Evolutionary conservation across 345 rosid species (phyloP).

Genomic region (Hibiscus syriacus): DNA sequence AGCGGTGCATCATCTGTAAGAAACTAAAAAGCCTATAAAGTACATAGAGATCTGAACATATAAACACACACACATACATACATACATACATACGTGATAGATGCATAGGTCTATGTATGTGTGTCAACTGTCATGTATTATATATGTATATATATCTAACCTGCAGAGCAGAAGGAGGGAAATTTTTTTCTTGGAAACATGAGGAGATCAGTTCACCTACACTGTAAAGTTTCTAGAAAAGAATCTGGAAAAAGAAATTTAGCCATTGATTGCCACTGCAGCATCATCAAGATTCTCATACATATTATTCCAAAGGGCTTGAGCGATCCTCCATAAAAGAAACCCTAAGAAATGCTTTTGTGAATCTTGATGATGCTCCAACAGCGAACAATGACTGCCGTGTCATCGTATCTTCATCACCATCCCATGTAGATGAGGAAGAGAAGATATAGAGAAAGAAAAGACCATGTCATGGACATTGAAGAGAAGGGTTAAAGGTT

Average conservation of each 20-base stretch:
- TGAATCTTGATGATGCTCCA: conserved; percentile 97
- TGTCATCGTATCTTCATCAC: neutral
- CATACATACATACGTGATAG: no score
- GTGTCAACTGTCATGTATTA: no score
- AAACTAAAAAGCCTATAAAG: no score
- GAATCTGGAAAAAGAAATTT: neutral
- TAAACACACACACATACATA: no score
- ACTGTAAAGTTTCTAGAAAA: no score
- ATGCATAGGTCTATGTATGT: no score
- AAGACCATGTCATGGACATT: neutral
- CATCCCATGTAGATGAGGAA: conserved; percentile 9
- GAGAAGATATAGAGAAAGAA: neutral
- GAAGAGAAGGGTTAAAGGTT: neutral
- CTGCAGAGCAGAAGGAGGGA: no score
- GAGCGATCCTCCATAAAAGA: conserved; percentile 45
- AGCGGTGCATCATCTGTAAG: no score
- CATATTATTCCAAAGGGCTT: neutral
- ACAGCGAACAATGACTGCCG: conserved; percentile 60
- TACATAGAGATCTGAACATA: no score
- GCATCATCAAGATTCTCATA: conserved; percentile 91
- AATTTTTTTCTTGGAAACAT: no score
- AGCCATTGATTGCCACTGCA: conserved; percentile 88
- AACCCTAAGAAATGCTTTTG: conserved; percentile 25
- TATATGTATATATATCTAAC: no score
- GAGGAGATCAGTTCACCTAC: conserved; percentile 3